phyloP scores from a whole-genome alignment of 2,329 filamentous ascomycete species.

The Leptographium galeiforme region DNA sequence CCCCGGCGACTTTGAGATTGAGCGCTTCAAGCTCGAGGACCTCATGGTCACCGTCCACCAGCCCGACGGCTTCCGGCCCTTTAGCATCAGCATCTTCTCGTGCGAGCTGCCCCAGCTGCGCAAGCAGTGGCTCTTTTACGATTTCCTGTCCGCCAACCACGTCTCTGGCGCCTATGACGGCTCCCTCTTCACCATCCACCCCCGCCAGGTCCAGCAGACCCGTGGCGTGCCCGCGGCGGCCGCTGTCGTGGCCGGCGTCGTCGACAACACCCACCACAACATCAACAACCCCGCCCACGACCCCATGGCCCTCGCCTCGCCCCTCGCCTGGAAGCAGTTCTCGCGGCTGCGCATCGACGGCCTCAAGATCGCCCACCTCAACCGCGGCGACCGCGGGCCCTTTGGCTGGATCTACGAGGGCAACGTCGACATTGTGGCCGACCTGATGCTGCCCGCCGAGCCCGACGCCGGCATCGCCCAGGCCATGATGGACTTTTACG shows the following conservation, averaged over 20 bases:
- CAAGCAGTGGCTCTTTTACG: conserved; percentile 97
- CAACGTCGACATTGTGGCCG: conserved; percentile 90
- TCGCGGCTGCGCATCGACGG: conserved; percentile 85
- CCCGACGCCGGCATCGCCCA: conserved; percentile 80
- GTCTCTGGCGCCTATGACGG: conserved; percentile 94
- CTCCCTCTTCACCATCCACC: conserved; percentile 93
- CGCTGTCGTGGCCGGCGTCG: conserved; percentile 38
- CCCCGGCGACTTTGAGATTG: conserved; percentile 91
- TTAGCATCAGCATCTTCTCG: conserved; percentile 87
- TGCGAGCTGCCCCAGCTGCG: conserved; percentile 85
- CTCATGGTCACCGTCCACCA: conserved; percentile 85
- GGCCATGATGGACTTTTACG: conserved; percentile 94
- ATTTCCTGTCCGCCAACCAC: conserved; percentile 87
- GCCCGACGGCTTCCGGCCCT: conserved; percentile 81
- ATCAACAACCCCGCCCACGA: conserved; percentile 20
- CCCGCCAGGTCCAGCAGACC: conserved; percentile 60
- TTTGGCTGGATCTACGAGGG: conserved; percentile 98
- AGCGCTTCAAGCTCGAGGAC: conserved; percentile 93
- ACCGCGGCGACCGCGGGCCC: conserved; percentile 80
- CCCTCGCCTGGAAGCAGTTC: conserved; percentile 78
- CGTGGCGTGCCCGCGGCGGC: conserved; percentile 32
- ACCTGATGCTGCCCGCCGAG: conserved; percentile 87
- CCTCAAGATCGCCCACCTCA: conserved; percentile 89
- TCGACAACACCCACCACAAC: conserved; percentile 47
- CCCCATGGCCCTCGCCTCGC: conserved; percentile 5